A percentile compares a stretch with the other conserved stretches of the same genome.
These are phyloP conservation scores for Pelargonium cotyledonis DNA, from an alignment of 441 rosid species.

Conservation along the genomic window DNA sequence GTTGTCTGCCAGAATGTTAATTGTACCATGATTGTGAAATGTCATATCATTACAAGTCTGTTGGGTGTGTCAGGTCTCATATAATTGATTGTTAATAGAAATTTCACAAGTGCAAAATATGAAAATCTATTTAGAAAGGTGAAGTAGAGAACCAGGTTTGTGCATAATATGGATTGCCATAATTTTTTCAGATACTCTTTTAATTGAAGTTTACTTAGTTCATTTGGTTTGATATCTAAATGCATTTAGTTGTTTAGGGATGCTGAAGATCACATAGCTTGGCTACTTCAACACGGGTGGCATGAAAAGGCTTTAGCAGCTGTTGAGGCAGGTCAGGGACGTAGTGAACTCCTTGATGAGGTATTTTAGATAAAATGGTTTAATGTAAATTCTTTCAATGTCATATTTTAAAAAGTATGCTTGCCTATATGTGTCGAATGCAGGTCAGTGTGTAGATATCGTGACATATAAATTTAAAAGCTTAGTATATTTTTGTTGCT, in stretches of 20 bases:
- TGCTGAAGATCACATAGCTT: constrained; percentile 95
- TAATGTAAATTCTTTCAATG: neutral
- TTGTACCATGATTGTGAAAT: neutral
- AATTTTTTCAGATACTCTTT: neutral
- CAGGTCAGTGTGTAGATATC: neutral
- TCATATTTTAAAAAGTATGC: neutral
- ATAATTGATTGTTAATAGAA: neutral
- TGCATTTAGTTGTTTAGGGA: constrained; percentile 46
- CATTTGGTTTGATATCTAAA: constrained; percentile 14
- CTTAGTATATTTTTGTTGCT: neutral
- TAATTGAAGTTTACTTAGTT: neutral
- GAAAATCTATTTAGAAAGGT: constrained; percentile 2
- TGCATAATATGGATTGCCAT: neutral
- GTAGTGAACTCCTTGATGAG: constrained; percentile 90
- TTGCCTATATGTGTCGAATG: neutral
- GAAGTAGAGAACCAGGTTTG: neutral
- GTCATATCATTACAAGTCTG: neutral
- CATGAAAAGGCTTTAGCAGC: constrained; percentile 99
- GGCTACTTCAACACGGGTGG: constrained; percentile 98
- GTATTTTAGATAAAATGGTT: constrained; percentile 30
- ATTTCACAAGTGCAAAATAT: neutral
- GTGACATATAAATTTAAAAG: neutral
- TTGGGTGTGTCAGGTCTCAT: constrained; percentile 6
- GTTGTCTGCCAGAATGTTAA: neutral
- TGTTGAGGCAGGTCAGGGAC: constrained; percentile 94